Base-by-base conservation (phyloP, 805 yeast species). In the Cyberlindnera maritima region DNA sequence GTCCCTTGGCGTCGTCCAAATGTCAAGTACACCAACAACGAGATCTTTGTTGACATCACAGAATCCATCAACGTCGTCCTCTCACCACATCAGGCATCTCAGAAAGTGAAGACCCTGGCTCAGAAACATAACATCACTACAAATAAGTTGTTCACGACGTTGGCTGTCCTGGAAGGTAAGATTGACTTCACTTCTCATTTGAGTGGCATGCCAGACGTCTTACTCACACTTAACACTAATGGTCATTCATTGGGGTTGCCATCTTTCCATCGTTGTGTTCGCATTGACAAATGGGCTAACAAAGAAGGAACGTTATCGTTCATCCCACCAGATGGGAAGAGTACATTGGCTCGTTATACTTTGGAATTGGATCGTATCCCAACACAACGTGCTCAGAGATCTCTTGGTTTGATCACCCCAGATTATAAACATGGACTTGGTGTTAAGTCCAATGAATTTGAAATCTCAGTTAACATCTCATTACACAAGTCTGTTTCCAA, bases 281-380 rank as follows among this genome's bases (percentile, higher is more conserved):
- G 81, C 39, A 54, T 74, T 1, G 74, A 70, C 11, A 65, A 66
- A 17, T 85, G 89, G 88, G 44, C 58, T 1, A 50, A 58, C 31
- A 58, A 58, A 5, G 75, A 76, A 1, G 81, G 80, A 1, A 53
- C 66, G 0, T 60, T 90, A 28, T 71, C 80, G 15, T 88, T 92
- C 58, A 74, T 86, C 17, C 99, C 98, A 5, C 96, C 98, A 0
- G 97, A 92, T 64, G 97, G 95, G 7, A 75, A 70, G 48, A 79
- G 80, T 35, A 70, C 74, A 3, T 61, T 91, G 19, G 76, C 83
- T 75, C 65, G 77, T 10, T 91, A 91, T 64, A 71, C 76, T 6
- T 63, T 86, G 26, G 86, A 85, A 53, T 58, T 84, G 15, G 66
- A 64, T 44, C 49, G 48, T 19, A 45, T 52, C 35, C 49, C 63